phyloP scores from a whole-genome alignment of 768 basidiomycete species.

The Rhodotorula taiwanensis region DNA sequence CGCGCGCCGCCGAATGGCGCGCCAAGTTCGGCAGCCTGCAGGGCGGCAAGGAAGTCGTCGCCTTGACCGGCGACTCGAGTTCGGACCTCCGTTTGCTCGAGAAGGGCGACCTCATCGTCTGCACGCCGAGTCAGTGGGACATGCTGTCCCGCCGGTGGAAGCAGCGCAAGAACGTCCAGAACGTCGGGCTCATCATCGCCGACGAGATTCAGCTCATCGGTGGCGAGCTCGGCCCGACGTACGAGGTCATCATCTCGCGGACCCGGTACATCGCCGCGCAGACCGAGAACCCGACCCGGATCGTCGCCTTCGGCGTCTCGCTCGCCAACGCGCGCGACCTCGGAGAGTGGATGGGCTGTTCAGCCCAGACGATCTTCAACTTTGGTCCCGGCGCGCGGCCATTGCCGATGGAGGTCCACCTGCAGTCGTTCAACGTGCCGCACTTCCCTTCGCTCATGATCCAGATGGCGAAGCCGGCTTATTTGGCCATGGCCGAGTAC shows the following conservation, averaged over 20 bases:
- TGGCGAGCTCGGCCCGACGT: conserved; percentile 89
- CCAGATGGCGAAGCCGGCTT: conserved; percentile 96
- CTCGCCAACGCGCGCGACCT: conserved; percentile 91
- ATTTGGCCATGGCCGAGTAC: conserved; percentile 82
- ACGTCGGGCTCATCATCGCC: conserved; percentile 81
- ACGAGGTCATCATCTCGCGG: conserved; percentile 89
- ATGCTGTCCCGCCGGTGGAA: conserved; percentile 89
- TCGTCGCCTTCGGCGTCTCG: conserved; percentile 90
- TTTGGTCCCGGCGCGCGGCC: conserved; percentile 96
- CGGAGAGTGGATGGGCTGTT: conserved; percentile 95
- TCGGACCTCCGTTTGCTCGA: conserved; percentile 82
- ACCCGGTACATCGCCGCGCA: conserved; percentile 95
- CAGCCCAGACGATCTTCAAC: conserved; percentile 92
- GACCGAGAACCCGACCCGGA: conserved; percentile 82
- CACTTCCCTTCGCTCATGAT: conserved; percentile 99
- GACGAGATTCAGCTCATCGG: conserved; percentile 94
- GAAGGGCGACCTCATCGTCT: conserved; percentile 87
- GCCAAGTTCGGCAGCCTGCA: conserved; percentile 73
- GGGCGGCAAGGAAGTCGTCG: conserved; percentile 88
- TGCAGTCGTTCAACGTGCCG: conserved; percentile 92
- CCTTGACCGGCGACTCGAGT: conserved; percentile 87
- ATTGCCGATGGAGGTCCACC: conserved; percentile 90
- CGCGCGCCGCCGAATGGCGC: conserved; percentile 80
- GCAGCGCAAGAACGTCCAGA: conserved; percentile 92
- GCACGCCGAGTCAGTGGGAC: conserved; percentile 96